Evolutionary conservation across 345 rosid species (phyloP).

Genomic region (Geranium brycei): DNA sequence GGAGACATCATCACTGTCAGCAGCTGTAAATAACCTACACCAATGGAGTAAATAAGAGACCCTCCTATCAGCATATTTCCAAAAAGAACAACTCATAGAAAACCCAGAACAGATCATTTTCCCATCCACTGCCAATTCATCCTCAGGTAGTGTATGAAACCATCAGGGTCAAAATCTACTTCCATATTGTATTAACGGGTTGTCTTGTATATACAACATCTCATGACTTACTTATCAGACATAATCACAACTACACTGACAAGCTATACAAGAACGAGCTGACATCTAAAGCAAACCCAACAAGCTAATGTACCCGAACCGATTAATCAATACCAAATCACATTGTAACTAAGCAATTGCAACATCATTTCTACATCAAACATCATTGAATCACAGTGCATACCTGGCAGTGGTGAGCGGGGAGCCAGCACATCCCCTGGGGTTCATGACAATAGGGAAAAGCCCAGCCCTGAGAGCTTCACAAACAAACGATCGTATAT

Average conservation of each 20-base stretch:
- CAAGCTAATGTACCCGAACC: no score
- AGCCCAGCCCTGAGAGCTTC: constrained; percentile 51
- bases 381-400: constrained; percentile 7
- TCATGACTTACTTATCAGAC: no score
- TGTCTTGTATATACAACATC: no score
- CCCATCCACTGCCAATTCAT: no score
- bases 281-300: no score
- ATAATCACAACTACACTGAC: no score
- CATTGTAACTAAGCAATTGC: constrained; percentile 5
- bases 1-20: constrained; percentile 89
- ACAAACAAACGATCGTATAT: constrained; percentile 42
- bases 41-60: constrained; percentile 21
- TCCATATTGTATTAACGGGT: no score
- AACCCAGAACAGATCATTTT: not conserved
- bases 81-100: not conserved
- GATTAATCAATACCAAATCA: not conserved
- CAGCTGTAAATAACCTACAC: constrained; percentile 95
- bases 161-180: no score
- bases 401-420: constrained; percentile 86
- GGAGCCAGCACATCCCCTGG: constrained; percentile 96
- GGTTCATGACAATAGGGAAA: constrained; percentile 87
- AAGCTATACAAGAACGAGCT: no score
- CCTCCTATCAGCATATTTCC: constrained; percentile 18
- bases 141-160: no score
- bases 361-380: not conserved